Evolutionary conservation across 2,329 filamentous ascomycete genomes (phyloP).

Genomic region (Aspergillus awamori): DNA sequence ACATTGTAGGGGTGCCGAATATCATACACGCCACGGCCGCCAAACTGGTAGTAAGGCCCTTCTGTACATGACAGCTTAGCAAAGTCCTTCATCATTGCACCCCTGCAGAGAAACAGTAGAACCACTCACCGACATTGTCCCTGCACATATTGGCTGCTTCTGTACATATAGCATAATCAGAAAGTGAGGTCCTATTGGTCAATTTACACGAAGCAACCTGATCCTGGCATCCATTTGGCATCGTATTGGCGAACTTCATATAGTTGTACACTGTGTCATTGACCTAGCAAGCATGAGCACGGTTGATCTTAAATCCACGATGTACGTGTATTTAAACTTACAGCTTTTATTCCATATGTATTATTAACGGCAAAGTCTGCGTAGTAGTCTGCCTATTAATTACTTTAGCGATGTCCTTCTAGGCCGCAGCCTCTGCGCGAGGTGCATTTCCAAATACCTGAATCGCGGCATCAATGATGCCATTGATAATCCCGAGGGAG

Average conservation of each 20-base stretch:
- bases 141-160: constrained; percentile 60
- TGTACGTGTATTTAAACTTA: constrained; percentile 16
- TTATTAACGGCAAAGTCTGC: constrained; percentile 59
- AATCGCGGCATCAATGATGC: constrained; percentile 58
- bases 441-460: constrained; percentile 36
- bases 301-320: not conserved
- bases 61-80: constrained; percentile 36
- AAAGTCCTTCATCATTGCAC: not conserved
- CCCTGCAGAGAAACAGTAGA: not conserved
- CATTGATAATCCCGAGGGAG: constrained; percentile 59
- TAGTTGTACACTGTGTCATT: constrained; percentile 64
- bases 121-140: constrained; percentile 52
- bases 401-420: not conserved
- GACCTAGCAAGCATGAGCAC: constrained; percentile 32
- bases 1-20: constrained; percentile 56
- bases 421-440: not conserved
- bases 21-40: constrained; percentile 62
- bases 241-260: constrained; percentile 61
- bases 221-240: constrained; percentile 62
- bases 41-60: constrained; percentile 57
- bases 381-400: constrained; percentile 43
- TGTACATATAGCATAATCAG: constrained; percentile 55
- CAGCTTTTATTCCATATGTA: constrained; percentile 56
- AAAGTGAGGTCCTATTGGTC: constrained; percentile 61
- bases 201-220: constrained; percentile 69